Percentiles rank a stretch among this genome's conserved stretches.
Conservation (phyloP, 2,329 filamentous ascomycete genomes). For the Penicillium sp. region DNA sequence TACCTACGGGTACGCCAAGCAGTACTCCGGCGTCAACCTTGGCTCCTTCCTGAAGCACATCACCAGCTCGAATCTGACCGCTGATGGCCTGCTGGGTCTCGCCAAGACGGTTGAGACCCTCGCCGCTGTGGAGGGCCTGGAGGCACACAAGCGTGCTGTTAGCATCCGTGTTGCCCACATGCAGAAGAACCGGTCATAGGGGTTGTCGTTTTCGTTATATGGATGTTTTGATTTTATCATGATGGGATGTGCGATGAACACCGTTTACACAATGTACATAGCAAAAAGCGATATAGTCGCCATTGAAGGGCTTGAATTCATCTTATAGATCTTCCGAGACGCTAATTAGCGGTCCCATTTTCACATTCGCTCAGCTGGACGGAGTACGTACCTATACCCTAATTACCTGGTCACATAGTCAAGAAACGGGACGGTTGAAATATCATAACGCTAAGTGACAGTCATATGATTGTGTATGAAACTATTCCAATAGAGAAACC, state of each 20-base stretch:
- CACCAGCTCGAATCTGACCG: constrained; percentile 85
- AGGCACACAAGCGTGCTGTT: constrained; percentile 79
- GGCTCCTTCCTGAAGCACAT: constrained; percentile 97
- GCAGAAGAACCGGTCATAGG: constrained; percentile 28
- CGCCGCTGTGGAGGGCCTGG: constrained; percentile 87
- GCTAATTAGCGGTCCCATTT: too few relatives aligned
- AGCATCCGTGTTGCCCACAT: constrained; percentile 57
- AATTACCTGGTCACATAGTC: too few relatives aligned
- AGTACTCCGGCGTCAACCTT: constrained; percentile 96
- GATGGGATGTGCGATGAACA: constrained; percentile 24
- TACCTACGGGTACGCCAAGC: constrained; percentile 96
- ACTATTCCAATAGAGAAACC: not conserved
- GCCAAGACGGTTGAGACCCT: constrained; percentile 90
- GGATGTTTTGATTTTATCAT: constrained; percentile 13
- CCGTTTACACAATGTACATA: constrained; percentile 10
- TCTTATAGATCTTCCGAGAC: not conserved
- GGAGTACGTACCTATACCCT: too few relatives aligned
- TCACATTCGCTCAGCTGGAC: too few relatives aligned
- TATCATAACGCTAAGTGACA: not conserved
- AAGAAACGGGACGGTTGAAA: too few relatives aligned
- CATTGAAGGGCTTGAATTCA: not conserved
- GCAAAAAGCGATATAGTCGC: constrained; percentile 6
- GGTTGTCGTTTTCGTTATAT: not conserved
- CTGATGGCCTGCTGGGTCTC: constrained; percentile 78
- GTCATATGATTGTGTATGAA: constrained; percentile 6